Conservation (phyloP, 2,329 filamentous ascomycete genomes). For the Davidsoniella eucalypti region DNA sequence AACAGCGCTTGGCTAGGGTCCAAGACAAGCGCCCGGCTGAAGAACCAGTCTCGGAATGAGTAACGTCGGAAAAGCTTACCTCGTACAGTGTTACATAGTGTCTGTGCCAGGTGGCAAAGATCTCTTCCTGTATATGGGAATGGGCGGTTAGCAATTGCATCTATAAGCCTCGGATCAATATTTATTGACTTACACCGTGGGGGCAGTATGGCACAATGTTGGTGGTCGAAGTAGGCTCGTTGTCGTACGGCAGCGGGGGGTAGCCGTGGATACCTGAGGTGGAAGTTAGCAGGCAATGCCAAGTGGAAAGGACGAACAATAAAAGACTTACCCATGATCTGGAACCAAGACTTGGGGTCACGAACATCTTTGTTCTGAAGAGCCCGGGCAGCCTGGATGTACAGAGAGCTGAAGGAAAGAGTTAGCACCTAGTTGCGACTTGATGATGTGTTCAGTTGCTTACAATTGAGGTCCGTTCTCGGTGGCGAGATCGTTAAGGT, state of each 20-base stretch:
- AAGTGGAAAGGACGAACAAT: background rate
- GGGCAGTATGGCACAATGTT: slow-evolving; percentile 26
- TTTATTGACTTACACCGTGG: slow-evolving; percentile 25
- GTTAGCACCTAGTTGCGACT: slow-evolving; percentile 9
- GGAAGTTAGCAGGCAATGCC: background rate
- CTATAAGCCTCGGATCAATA: background rate
- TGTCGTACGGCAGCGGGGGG: slow-evolving; percentile 28
- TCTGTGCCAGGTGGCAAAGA: slow-evolving; percentile 39
- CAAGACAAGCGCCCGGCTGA: too few relatives aligned
- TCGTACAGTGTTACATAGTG: slow-evolving; percentile 38
- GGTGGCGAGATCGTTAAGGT: slow-evolving; percentile 30
- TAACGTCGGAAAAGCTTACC: slow-evolving; percentile 19
- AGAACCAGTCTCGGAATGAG: too few relatives aligned
- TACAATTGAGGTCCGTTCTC: slow-evolving; percentile 29
- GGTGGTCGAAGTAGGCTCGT: slow-evolving; percentile 19
- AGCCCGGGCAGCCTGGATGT: slow-evolving; percentile 28
- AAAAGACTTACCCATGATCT: slow-evolving; percentile 26
- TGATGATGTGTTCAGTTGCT: slow-evolving; percentile 5
- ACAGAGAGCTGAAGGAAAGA: slow-evolving; percentile 27
- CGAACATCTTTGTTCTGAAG: slow-evolving; percentile 26
- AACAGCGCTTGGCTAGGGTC: too few relatives aligned
- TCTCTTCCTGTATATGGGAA: slow-evolving; percentile 23
- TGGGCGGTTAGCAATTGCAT: slow-evolving; percentile 5
- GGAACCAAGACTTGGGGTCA: slow-evolving; percentile 33
- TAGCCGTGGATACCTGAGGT: slow-evolving; percentile 24